A percentile compares a stretch with the other conserved stretches of the same genome.
These are phyloP conservation scores for Manihot esculenta DNA, from an alignment of 441 rosid genomes.

Conservation along the genomic window DNA sequence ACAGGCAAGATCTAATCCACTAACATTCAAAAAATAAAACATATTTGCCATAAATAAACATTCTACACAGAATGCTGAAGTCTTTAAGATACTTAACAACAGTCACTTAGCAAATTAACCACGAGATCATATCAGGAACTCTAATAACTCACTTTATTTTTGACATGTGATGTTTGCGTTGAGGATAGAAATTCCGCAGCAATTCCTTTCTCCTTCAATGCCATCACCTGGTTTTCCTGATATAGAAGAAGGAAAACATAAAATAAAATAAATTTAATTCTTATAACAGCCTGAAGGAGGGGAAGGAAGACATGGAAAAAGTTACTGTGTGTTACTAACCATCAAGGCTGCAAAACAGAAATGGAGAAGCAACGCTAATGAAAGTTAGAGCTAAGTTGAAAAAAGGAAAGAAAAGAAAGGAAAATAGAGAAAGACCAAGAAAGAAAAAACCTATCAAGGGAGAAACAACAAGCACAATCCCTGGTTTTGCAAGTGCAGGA, in stretches of 20 bases:
- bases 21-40: not conserved
- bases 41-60: not conserved
- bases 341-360: slow-evolving; percentile 66
- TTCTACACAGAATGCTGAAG: not conserved
- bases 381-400: slow-evolving; percentile 6
- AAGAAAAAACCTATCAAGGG: slow-evolving; percentile 73
- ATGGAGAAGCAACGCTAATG: slow-evolving; percentile 16
- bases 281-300: slow-evolving; percentile 1
- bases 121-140: not conserved
- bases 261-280: not conserved
- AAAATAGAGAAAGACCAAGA: not conserved
- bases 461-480: slow-evolving; percentile 92
- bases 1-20: not conserved
- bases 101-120: not conserved
- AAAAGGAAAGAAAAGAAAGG: slow-evolving; percentile 1
- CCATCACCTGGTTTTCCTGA: slow-evolving; percentile 92
- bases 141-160: slow-evolving; percentile 52
- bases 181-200: slow-evolving; percentile 93
- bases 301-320: not conserved
- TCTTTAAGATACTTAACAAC: not conserved
- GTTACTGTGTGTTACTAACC: slow-evolving; percentile 46
- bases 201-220: slow-evolving; percentile 83
- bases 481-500: slow-evolving; percentile 85
- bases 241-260: not conserved
- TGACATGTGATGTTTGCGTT: slow-evolving; percentile 59